phyloP scores from a whole-genome alignment of 1,139 yeast species.

The Saccharomyces pastorianus region DNA sequence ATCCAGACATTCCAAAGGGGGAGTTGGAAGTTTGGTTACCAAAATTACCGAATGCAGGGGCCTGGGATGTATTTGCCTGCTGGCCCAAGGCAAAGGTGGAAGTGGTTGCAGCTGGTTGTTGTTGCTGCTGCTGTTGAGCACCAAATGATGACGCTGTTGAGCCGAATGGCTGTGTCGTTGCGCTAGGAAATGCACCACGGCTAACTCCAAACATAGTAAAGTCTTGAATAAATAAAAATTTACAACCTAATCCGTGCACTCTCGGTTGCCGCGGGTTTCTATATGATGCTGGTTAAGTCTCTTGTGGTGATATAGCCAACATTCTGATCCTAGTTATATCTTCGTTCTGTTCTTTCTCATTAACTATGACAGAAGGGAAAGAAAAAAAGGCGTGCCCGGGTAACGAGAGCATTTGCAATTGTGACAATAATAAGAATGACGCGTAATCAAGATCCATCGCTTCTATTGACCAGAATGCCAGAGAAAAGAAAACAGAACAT shows the following conservation, averaged over 20 bases:
- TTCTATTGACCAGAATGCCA: not conserved
- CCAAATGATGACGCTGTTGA: constrained; percentile 33
- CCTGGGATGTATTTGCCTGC: not conserved
- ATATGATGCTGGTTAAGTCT: not conserved
- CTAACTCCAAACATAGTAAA: constrained; percentile 22
- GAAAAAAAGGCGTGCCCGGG: not conserved
- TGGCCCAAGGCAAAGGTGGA: not conserved
- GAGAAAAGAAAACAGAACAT: not conserved
- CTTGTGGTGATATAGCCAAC: not conserved
- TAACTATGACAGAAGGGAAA: not conserved
- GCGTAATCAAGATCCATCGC: not conserved
- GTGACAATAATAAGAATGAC: not conserved
- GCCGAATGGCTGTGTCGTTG: constrained; percentile 40
- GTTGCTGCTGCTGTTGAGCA: constrained; percentile 5
- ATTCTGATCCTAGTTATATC: not conserved
- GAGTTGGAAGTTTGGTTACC: constrained; percentile 34
- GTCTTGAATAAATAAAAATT: constrained; percentile 1
- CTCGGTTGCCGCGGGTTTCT: not conserved
- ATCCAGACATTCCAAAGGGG: constrained; percentile 13
- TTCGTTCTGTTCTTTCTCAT: not conserved
- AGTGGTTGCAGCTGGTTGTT: constrained; percentile 6
- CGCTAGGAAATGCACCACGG: constrained; percentile 16
- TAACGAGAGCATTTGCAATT: not conserved
- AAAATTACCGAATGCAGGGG: constrained; percentile 3
- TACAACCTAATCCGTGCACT: not conserved